These are phyloP conservation scores for Mycena rosella DNA, from an alignment of 768 basidiomycete genomes.

Conservation along the genomic window DNA sequence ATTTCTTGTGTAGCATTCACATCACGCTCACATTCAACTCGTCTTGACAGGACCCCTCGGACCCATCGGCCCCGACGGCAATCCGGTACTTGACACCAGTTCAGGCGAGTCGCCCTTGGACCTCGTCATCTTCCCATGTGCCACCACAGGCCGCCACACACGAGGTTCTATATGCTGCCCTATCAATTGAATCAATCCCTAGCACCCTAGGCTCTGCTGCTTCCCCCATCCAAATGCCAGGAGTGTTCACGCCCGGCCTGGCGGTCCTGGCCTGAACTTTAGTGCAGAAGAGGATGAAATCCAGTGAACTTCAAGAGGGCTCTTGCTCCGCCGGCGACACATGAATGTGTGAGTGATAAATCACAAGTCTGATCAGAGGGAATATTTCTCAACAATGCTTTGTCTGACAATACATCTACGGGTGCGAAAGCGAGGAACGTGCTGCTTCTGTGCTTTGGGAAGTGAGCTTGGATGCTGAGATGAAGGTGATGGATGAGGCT, in stretches of 20 bases:
- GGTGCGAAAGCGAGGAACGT: slow-evolving; percentile 59
- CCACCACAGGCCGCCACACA: slow-evolving; percentile 90
- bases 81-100: too few relatives aligned
- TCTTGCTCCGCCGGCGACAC: slow-evolving; percentile 89
- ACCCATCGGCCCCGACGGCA: too few relatives aligned
- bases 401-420: too few relatives aligned
- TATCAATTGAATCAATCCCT: slow-evolving; percentile 93
- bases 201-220: slow-evolving; percentile 81
- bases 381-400: too few relatives aligned
- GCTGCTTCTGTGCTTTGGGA: slow-evolving; percentile 90
- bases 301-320: slow-evolving; percentile 74
- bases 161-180: slow-evolving; percentile 79
- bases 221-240: slow-evolving; percentile 91
- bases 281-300: slow-evolving; percentile 1
- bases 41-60: too few relatives aligned
- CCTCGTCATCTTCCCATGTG: slow-evolving; percentile 60
- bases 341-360: slow-evolving; percentile 77
- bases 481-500: slow-evolving; percentile 48
- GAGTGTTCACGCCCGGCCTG: slow-evolving; percentile 89
- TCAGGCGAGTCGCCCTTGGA: slow-evolving; percentile 42
- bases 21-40: too few relatives aligned
- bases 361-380: slow-evolving; percentile 69
- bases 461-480: slow-evolving; percentile 62
- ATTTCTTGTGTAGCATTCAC: too few relatives aligned
- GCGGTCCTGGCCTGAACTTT: not conserved